These are phyloP conservation scores for Furcasterigmium sp. DNA, from an alignment of 2,329 filamentous ascomycete species.

Conservation along the genomic window DNA sequence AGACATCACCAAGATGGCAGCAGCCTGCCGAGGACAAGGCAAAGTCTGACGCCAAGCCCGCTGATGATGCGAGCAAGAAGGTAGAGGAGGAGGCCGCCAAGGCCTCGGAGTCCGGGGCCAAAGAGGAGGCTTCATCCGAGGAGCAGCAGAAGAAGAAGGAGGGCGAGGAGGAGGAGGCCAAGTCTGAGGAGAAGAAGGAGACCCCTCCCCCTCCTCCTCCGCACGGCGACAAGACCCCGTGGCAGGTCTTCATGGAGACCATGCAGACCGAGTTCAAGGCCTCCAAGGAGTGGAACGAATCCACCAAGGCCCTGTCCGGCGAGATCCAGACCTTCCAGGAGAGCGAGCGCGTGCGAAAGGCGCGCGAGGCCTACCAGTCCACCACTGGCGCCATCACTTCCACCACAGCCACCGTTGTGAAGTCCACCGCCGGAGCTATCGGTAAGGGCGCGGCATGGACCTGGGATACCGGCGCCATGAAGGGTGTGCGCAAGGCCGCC, in stretches of 20 bases:
- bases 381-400: conserved; percentile 79
- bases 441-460: conserved; percentile 93
- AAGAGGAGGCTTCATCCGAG: conserved; percentile 20
- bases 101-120: conserved; percentile 20
- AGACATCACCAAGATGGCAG: conserved; percentile 24
- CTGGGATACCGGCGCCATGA: conserved; percentile 92
- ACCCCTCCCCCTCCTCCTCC: conserved; percentile 82
- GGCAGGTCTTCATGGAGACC: conserved; percentile 99
- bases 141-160: conserved; percentile 21
- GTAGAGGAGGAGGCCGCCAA: conserved; percentile 32
- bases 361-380: conserved; percentile 79
- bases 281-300: conserved; percentile 99
- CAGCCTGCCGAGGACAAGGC: conserved; percentile 28
- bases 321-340: conserved; percentile 88
- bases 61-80: conserved; percentile 26
- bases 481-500: conserved; percentile 82
- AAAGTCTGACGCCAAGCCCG: conserved; percentile 13
- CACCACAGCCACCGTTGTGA: conserved; percentile 74
- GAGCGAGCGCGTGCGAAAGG: conserved; percentile 83
- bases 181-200: conserved; percentile 54
- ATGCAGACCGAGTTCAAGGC: conserved; percentile 89
- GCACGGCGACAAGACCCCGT: conserved; percentile 96
- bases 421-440: conserved; percentile 78
- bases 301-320: conserved; percentile 87
- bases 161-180: conserved; percentile 38